Base-by-base conservation (phyloP, 2,329 filamentous ascomycete genomes). In the Talaromyces sp. region DNA sequence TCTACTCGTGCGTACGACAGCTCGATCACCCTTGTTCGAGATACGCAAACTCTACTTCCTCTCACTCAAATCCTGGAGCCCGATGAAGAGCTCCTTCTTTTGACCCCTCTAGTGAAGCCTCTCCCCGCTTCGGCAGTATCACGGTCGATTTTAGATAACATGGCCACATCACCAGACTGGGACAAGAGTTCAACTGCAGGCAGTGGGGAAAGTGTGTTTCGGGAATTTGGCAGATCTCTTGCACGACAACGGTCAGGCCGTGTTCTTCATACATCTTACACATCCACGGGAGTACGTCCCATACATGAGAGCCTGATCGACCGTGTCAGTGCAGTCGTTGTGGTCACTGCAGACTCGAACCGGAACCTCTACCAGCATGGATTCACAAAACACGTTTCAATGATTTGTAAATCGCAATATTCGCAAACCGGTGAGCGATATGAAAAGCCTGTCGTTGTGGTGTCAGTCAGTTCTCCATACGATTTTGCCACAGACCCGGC, bases 221-320 rank as follows among this genome's bases (percentile, higher is more conserved):
- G 92, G 68, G 92, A 96, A 72, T 83, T 98, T 28, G 94, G 94
- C 1, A 86, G 91, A 68, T 91, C 91, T 6, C 79, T 98, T n/a
- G 93, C 94, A 10, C 85, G 94, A 58, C 90, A 92, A 66, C 83
- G 93, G 27, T 92, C 90, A 67, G 92, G 93, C 23, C 91, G 95
- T 69, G 86, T 97, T 5, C 80, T 97, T 16, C 92, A 98, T 74
- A 96, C 94, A 1, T 97, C 93, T 12, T 98, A 98, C 72, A 97
- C 94, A 0, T 91, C 92, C 1, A 96, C 96, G 68, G 93, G 93
- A 14, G 89, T 98, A 3, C 85, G 93, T 42, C 93, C 93, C 74
- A 90, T 96, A 0, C 94, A 98, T 72, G 94, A 98, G 70, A 95
- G 94, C 65, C 82, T 97, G 18, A 96, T 97, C 72, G 90, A 93